Base-by-base conservation (phyloP, 495 filamentous ascomycete genomes). In the Neurospora sp. region DNA sequence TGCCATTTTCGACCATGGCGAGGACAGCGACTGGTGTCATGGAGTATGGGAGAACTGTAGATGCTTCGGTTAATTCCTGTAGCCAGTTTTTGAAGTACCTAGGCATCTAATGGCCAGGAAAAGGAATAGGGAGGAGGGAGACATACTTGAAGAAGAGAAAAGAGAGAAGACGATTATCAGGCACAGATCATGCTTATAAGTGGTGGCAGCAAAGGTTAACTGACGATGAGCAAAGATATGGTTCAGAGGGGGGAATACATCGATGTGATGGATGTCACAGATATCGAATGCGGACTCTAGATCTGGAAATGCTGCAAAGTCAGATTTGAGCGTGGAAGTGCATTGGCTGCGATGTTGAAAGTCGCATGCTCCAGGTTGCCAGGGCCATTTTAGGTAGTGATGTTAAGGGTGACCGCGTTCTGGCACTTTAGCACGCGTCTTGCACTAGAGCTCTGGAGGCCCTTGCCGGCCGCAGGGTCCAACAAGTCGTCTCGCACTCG, bases 1-100 rank as follows among this genome's bases (percentile, higher is more conserved):
- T 65, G 70, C 70, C 71, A 71, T 75, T 74, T 5, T 75, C 75
- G 65, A 74, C 69, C 79, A 81, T 81, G 17, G 70, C 70, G 69
- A 78, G 75, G 53, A 79, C 74, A 35, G 75, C 76, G 31, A 78
- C 22, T 38, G 76, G 71, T 69, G 74, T 75, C 78, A 79, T 80
- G 68, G 69, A 68, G n/a, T 45, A 9, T n/a, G 38, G 38, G 27
- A 20, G 37, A 9, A 22, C 39, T 44, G 53, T 8, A 0, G 53
- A 65, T 37, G 6, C 0, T 35, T 37, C 3, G 6, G 53, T 61
- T 0, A 61, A 8, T 61, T 8, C 20, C 10, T 12, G 20, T 59
- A 27, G 20, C n/a, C 48, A 3, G 20, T 27, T 27, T 31, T 27
- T 31, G 10, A 42, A 20, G 5, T 39, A 39, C 1, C 1, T 3